phyloP scores from a whole-genome alignment of 371 early-diverging fungal species.

The Syncephalis plumigaleata region DNA sequence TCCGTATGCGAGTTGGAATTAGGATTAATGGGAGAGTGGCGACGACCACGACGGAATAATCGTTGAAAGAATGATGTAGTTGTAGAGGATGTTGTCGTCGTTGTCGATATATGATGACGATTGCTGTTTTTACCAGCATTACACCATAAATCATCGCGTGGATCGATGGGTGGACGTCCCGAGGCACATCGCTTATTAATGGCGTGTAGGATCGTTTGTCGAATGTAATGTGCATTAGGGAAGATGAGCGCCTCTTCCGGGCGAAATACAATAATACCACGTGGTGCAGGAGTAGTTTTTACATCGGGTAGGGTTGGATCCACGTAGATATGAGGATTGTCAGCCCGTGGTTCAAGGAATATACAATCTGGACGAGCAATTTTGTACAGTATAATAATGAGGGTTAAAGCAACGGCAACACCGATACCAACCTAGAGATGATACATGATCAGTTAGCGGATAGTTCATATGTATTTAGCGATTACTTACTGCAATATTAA shows the following conservation, averaged over 20 bases:
- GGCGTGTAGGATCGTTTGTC: constrained; percentile 10
- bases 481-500: constrained; percentile 28
- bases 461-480: constrained; percentile 5
- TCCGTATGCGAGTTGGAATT: too few species aligned
- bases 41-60: background rate
- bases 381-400: constrained; percentile 38
- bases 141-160: constrained; percentile 10
- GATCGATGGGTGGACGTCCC: constrained; percentile 1
- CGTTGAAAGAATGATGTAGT: background rate
- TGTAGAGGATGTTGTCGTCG: background rate
- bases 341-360: constrained; percentile 12
- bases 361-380: constrained; percentile 45
- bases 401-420: constrained; percentile 34
- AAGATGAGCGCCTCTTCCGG: constrained; percentile 49
- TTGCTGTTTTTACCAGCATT: background rate
- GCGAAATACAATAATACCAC: constrained; percentile 38
- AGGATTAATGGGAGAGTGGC: too few species aligned
- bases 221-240: constrained; percentile 41
- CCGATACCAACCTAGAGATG: constrained; percentile 50
- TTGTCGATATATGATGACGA: background rate
- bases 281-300: constrained; percentile 15
- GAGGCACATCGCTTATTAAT: constrained; percentile 8
- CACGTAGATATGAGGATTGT: constrained; percentile 8
- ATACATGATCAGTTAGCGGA: constrained; percentile 34
- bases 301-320: constrained; percentile 2